Base-by-base conservation (phyloP, 1,284 basidiomycete species). In the Cystobasidiaceae sp. region DNA sequence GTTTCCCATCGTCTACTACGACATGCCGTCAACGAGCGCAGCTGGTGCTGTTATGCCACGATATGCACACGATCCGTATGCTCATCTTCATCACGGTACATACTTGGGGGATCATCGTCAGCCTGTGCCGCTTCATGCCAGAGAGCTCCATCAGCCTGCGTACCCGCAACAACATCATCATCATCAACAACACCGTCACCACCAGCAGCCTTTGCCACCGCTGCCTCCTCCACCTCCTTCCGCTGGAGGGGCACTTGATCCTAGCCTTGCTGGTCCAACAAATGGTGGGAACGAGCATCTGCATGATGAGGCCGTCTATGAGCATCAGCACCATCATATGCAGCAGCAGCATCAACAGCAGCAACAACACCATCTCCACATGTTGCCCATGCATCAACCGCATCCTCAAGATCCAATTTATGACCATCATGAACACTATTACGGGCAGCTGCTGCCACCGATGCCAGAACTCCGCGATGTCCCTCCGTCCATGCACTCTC, bases 341-440 rank as follows among this genome's bases (percentile, higher is more conserved):
- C 48, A 32, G 48, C 48, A 50, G n/a, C 48, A 50, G 4, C n/a
- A n/a, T n/a, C n/a, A n/a, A n/a, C n/a, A n/a, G n/a, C 15, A 50
- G 6, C 30, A 34, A 11, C 51, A 54, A 11, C 30, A 23, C 2
- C n/a, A n/a, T n/a, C n/a, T n/a, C n/a, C n/a, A n/a, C n/a, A n/a
- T n/a, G n/a, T n/a, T n/a, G n/a, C n/a, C n/a, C n/a, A n/a, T n/a
- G n/a, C n/a, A n/a, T n/a, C 33, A 37, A 15, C 54, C 32, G 39
- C 39, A 56, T 7, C 54, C 37, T 21, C 51, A 55, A 34, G 34
- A 55, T 37, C 13, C 9, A 15, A 23, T 23, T 41, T 25, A n/a
- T n/a, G n/a, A 27, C 4, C 54, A 44, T 46, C 45, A 46, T n/a
- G n/a, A 43, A 28, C 15, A 11, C 9, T 32, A 13, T 23, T 33